Evolutionary conservation across 2,329 filamentous ascomycete species (phyloP).

Genomic region (Allantophomopsis lycopodina): DNA sequence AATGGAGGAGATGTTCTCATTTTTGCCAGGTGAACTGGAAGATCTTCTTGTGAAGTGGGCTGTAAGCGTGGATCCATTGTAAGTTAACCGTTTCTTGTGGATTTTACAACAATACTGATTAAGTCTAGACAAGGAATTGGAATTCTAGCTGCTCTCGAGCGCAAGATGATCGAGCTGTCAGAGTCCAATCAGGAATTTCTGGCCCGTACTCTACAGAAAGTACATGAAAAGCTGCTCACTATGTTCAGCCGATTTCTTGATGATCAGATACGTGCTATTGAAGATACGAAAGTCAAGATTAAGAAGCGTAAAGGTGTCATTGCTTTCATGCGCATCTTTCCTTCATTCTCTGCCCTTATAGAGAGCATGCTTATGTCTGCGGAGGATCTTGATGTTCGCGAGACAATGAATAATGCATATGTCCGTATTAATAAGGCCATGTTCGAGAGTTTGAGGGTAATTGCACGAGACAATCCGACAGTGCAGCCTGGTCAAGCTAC

Average conservation of each 20-base stretch:
- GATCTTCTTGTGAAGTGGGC: slow-evolving; percentile 68
- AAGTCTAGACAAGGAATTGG: slow-evolving; percentile 68
- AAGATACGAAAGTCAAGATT: slow-evolving; percentile 97
- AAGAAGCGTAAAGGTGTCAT: slow-evolving; percentile 98
- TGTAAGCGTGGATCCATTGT: slow-evolving; percentile 67
- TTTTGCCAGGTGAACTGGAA: slow-evolving; percentile 67
- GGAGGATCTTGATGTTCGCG: slow-evolving; percentile 53
- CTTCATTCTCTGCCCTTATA: slow-evolving; percentile 66
- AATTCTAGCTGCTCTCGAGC: slow-evolving; percentile 67
- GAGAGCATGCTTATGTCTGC: slow-evolving; percentile 65
- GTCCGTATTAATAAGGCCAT: slow-evolving; percentile 81
- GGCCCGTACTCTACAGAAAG: slow-evolving; percentile 62
- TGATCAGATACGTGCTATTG: slow-evolving; percentile 87
- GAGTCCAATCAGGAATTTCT: slow-evolving; percentile 92
- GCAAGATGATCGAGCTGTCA: slow-evolving; percentile 63
- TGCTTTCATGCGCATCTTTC: slow-evolving; percentile 87
- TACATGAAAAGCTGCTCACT: slow-evolving; percentile 60
- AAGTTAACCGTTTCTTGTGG: slow-evolving; percentile 25
- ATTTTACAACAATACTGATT: slow-evolving; percentile 6
- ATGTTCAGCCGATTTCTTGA: slow-evolving; percentile 85
- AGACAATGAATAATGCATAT: slow-evolving; percentile 77
- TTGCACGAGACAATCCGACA: slow-evolving; percentile 57
- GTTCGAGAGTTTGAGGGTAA: slow-evolving; percentile 94
- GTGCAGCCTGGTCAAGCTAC: slow-evolving; percentile 25
- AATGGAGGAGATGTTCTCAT: slow-evolving; percentile 81